Conservation (phyloP, 78 protist species). For the Neovahlkampfia damariscottae region DNA sequence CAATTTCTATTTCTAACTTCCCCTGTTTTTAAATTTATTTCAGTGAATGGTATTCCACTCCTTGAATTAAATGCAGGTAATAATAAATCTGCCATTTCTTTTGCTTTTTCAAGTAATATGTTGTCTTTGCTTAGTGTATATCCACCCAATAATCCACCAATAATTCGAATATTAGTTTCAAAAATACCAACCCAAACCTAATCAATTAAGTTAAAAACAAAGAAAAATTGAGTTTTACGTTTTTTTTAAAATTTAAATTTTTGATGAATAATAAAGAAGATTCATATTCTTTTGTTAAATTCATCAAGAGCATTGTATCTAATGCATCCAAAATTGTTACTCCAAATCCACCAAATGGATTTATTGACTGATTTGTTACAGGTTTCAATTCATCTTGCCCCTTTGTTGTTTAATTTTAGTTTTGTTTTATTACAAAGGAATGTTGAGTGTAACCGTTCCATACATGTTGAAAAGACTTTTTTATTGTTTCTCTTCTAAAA, state of each 20-base stretch:
- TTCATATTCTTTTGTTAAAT: slow-evolving; percentile 29
- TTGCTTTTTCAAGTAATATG: slow-evolving; percentile 11
- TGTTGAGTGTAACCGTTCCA: too few species aligned
- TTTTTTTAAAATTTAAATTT: background rate
- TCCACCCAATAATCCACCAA: slow-evolving; percentile 25
- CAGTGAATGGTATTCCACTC: slow-evolving; percentile 34
- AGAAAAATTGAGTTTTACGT: too few species aligned
- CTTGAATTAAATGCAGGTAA: slow-evolving; percentile 26
- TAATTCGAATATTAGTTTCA: slow-evolving; percentile 23
- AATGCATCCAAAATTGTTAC: slow-evolving; percentile 54
- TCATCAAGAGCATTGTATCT: slow-evolving; percentile 58
- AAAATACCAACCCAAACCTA: slow-evolving; percentile 2
- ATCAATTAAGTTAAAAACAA: too few species aligned
- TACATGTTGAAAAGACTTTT: too few species aligned
- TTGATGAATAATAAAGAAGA: slow-evolving; percentile 33
- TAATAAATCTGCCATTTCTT: slow-evolving; percentile 47
- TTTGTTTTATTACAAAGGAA: too few species aligned
- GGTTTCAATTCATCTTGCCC: slow-evolving; percentile 66
- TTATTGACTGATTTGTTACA: too few species aligned
- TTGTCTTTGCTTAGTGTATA: slow-evolving; percentile 13
- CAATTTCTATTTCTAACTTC: background rate
- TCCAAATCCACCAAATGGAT: slow-evolving; percentile 26
- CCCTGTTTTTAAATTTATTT: background rate
- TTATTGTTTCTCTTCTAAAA: too few species aligned
- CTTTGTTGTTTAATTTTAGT: too few species aligned